These are phyloP conservation scores for Pichia sp. DNA, from an alignment of 1,139 yeast genomes.

Conservation along the genomic window DNA sequence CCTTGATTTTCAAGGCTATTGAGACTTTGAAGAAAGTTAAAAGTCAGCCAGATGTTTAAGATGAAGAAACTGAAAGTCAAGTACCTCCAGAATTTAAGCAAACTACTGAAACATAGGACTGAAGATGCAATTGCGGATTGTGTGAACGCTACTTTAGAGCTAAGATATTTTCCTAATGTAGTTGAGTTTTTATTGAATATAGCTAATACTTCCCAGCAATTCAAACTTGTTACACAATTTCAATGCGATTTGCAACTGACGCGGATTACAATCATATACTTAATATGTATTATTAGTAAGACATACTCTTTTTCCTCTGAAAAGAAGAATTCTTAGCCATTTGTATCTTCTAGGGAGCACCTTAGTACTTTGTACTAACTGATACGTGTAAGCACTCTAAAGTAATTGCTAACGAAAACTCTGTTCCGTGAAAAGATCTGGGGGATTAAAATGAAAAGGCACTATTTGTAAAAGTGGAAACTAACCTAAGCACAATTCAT, in stretches of 20 bases:
- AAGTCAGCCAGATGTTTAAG: constrained; percentile 62
- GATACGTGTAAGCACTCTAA: no score
- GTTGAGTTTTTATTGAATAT: constrained; percentile 76
- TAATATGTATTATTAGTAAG: no score
- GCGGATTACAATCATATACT: no score
- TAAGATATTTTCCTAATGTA: constrained; percentile 81
- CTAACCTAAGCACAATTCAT: no score
- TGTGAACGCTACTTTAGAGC: constrained; percentile 67
- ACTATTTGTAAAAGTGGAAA: no score
- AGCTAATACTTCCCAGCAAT: constrained; percentile 63
- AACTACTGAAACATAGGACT: constrained; percentile 74
- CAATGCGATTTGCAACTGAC: constrained; percentile 41
- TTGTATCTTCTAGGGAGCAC: no score
- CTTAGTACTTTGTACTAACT: no score
- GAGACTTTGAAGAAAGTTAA: constrained; percentile 88
- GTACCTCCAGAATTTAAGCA: constrained; percentile 70
- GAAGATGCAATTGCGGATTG: constrained; percentile 84
- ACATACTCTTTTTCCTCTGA: no score
- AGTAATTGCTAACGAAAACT: no score
- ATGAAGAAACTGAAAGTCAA: constrained; percentile 60
- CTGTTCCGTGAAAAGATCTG: no score
- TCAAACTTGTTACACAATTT: constrained; percentile 52
- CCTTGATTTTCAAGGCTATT: constrained; percentile 86
- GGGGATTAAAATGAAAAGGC: no score
- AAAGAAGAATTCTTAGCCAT: no score